Base-by-base conservation (phyloP, 2,329 filamentous ascomycete genomes). In the Mariannaea sp. region DNA sequence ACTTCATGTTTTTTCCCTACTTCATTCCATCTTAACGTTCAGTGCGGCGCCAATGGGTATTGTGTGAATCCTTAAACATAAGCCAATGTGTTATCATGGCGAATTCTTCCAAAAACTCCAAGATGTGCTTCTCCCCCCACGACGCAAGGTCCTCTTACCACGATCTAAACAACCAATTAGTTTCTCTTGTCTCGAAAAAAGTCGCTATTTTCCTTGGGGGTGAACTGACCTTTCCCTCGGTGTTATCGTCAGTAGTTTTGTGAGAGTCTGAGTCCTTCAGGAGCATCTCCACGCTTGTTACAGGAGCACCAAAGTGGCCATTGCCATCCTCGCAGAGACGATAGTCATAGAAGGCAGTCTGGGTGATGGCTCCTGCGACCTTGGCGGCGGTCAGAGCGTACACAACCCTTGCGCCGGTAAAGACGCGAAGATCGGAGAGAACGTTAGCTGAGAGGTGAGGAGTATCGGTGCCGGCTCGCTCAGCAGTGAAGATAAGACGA, bases 311-410 rank as follows among this genome's bases (percentile, higher is more conserved):
- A 67, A 97, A 96, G 70, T 96, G 92, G 59, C 68, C 64, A 44
- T 64, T 59, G 45, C 58, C 62, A 36, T 71, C 68, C 33, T 70
- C 71, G 30, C 72, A 75, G 57, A 80, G 79, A 60, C 93, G 80
- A 71, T 97, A 97, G 70, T 97, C 93, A 68, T 90, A 95, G 32
- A 92, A 80, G 56, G 90, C 86, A 7, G 90, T 96, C 74, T 97
- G 93, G 1, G 88, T 79, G n/a, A 96, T 83, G 1, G 92, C 88
- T 30, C 94, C 94, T 2, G 92, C 93, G n/a, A 97, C 89, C 56
- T 84, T 83, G 19, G 90, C 78, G 1, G 89, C 86, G 14, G 91
- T 89, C 49, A 99, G 79, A 3, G 92, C 92, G 71, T 97, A 96
- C 44, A 95, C 80, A 51, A 97, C 79, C 45, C 91, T 84, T 2